phyloP scores from a whole-genome alignment of 441 rosid genomes.

The Omphalea diandra region DNA sequence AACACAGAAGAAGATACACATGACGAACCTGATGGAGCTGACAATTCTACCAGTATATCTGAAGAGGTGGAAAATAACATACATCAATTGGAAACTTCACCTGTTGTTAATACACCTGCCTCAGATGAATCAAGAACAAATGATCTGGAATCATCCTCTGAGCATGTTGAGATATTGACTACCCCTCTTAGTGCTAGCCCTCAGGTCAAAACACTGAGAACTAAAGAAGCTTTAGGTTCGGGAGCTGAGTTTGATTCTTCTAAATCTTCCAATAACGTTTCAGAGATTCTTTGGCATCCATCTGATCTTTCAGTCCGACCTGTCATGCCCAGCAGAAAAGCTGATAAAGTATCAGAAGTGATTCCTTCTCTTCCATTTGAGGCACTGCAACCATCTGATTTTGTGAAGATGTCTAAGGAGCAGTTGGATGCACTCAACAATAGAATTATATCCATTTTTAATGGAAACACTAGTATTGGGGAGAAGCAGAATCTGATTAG shows the following conservation, averaged over 20 bases:
- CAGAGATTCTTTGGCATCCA: conserved; percentile 84
- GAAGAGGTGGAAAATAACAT: conserved; percentile 45
- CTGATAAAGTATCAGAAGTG: conserved; percentile 60
- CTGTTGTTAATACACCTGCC: conserved; percentile 36
- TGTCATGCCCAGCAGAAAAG: conserved; percentile 93
- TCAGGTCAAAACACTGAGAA: conserved; percentile 57
- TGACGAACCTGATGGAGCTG: conserved; percentile 75
- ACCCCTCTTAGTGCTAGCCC: conserved; percentile 65
- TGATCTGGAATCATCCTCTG: conserved; percentile 57
- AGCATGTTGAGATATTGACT: conserved; percentile 53
- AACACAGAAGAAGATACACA: conserved; percentile 67
- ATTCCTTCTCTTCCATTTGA: conserved; percentile 81
- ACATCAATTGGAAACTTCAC: conserved; percentile 39
- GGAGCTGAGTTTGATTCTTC: conserved; percentile 52
- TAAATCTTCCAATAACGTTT: conserved; percentile 54
- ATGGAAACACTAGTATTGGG: conserved; percentile 61
- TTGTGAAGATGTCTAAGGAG: conserved; percentile 75
- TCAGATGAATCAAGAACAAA: conserved; percentile 48
- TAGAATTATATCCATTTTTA: conserved; percentile 54
- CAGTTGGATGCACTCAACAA: conserved; percentile 62
- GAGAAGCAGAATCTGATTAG: conserved; percentile 92
- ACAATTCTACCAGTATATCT: conserved; percentile 38
- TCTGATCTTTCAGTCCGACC: conserved; percentile 96
- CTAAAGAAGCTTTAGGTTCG: conserved; percentile 49
- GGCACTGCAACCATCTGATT: conserved; percentile 66